Evolutionary conservation across 192 early-diverging fungal genomes (phyloP), one percentile per base, ranked within the genome.

Genomic region (Mortierella hygrophila): DNA sequence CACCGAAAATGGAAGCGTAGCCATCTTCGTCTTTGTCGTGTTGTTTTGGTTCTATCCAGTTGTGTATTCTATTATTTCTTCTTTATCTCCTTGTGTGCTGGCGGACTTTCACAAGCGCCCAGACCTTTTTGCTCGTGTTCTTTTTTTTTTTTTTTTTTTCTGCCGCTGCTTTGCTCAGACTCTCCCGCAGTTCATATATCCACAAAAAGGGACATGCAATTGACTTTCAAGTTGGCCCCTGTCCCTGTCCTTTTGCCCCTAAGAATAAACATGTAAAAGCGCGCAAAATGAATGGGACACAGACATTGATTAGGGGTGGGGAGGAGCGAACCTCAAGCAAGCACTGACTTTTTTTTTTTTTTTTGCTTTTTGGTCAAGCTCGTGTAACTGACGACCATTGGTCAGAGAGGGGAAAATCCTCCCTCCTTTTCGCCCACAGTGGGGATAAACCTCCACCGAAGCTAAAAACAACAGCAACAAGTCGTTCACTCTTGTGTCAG

Each of bases 51-150:
- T 65, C 60, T 29, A 65, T 65, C 55, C n/a, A 29, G 11, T 15
- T 11, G 60, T 18, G 0, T 52, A 52, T 52, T 52, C 49, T 65
- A 65, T 65, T 65, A 0, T 32, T n/a, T 15, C 29, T 15, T 57
- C 32, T 60, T 60, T 60, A n/a, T 60, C 23, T n/a, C 23, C 55
- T 65, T 29, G 11, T 65, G 3, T 65, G 29, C 26, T 46, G 29
- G 60, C 60, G 60, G 60, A 65, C 60, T 65, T 35, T 65, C 9
- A 60, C 23, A 60, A 65, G 60, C 60, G 60, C 60, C 60, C 60
- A 65, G 60, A 65, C 60, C 60, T 65, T 65, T 65, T 65, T 65
- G n/a, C 26, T 65, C 26, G n/a, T 65, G 6, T 11, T 63, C 10
- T 26, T 63, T 26, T 29, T 57, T 57, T n/a, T 57, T 44, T 44